A percentile compares a stretch with the other conserved stretches of the same genome.
Evolutionary conservation across 1,284 basidiomycete species (phyloP).

Genomic region (Vanrija pseudolonga): DNA sequence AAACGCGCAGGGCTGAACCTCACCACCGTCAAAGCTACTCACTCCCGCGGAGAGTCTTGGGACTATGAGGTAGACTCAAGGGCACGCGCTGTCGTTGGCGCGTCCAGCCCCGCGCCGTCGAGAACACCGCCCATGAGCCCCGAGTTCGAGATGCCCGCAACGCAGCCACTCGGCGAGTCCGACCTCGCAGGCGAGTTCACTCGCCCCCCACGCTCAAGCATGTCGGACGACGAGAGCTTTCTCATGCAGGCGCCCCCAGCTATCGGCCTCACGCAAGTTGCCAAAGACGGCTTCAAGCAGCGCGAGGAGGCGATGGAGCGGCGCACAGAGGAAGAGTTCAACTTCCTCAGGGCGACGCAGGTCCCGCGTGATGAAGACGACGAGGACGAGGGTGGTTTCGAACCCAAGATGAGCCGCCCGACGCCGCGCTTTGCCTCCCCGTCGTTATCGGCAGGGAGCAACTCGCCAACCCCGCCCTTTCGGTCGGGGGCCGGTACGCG

Average conservation of each 20-base stretch:
- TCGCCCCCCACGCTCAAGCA: slow-evolving; percentile 6
- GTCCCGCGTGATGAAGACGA: slow-evolving; percentile 4
- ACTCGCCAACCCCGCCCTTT: slow-evolving; percentile 23
- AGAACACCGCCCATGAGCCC: neutral
- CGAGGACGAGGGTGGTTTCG: slow-evolving; percentile 1
- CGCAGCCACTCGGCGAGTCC: slow-evolving; percentile 41
- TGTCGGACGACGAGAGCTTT: neutral
- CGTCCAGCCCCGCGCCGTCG: neutral
- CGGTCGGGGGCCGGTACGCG: slow-evolving; percentile 34
- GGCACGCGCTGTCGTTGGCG: slow-evolving; percentile 25
- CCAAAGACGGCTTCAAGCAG: slow-evolving; percentile 2
- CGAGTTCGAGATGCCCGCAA: slow-evolving; percentile 15
- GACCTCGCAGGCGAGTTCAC: slow-evolving; percentile 24
- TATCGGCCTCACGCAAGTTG: slow-evolving; percentile 10
- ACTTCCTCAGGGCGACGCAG: neutral
- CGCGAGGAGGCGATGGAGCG: slow-evolving; percentile 3
- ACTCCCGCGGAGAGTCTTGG: slow-evolving; percentile 27
- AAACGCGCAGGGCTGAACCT: slow-evolving; percentile 6
- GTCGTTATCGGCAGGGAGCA: too few species aligned
- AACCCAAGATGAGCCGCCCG: too few species aligned
- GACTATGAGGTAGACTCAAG: slow-evolving; percentile 25
- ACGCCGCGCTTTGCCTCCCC: too few species aligned
- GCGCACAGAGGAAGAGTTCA: neutral
- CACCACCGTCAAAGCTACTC: slow-evolving; percentile 28
- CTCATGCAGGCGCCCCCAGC: slow-evolving; percentile 15